phyloP scores from a whole-genome alignment of 495 filamentous ascomycete species.

The Pseudevernia furfuracea region DNA sequence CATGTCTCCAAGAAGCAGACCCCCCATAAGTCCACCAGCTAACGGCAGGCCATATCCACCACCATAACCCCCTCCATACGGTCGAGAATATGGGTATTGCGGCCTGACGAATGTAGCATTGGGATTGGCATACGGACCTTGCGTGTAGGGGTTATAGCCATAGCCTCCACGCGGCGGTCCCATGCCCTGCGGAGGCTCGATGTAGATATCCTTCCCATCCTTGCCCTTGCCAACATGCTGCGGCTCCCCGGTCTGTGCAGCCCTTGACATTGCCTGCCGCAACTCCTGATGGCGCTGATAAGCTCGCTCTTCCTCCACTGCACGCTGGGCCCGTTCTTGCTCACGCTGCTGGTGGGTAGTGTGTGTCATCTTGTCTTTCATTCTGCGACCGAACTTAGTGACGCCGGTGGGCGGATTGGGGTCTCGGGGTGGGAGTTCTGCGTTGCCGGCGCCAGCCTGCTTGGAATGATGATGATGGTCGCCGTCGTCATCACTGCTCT shows the following conservation, averaged over 20 bases:
- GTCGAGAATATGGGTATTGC: conserved; percentile 35
- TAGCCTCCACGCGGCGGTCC: conserved; percentile 25
- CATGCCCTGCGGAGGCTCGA: conserved; percentile 35
- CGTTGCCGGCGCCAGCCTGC: conserved; percentile 9
- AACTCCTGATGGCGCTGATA: conserved; percentile 35
- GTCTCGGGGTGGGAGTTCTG: conserved; percentile 14
- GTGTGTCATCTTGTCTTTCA: conserved; percentile 43
- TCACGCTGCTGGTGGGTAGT: conserved; percentile 41
- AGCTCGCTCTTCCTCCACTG: conserved; percentile 32
- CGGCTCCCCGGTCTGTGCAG: conserved; percentile 38
- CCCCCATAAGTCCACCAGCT: conserved; percentile 36
- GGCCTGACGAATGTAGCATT: conserved; percentile 40
- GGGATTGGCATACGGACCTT: conserved; percentile 35
- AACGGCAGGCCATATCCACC: conserved; percentile 36
- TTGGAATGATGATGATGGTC: conserved; percentile 20
- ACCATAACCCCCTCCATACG: conserved; percentile 39
- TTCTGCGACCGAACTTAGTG: conserved; percentile 36
- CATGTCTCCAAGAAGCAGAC: conserved; percentile 33
- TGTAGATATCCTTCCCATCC: conserved; percentile 41
- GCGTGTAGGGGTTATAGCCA: conserved; percentile 37
- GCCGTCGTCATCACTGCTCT: conserved; percentile 38
- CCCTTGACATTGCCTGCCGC: conserved; percentile 36
- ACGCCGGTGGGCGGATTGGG: conserved; percentile 23
- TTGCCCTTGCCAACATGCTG: conserved; percentile 40
- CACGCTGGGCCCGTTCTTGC: conserved; percentile 31